Conservation (phyloP, 2,329 filamentous ascomycete genomes). For the Cladosporium cucumerinum region DNA sequence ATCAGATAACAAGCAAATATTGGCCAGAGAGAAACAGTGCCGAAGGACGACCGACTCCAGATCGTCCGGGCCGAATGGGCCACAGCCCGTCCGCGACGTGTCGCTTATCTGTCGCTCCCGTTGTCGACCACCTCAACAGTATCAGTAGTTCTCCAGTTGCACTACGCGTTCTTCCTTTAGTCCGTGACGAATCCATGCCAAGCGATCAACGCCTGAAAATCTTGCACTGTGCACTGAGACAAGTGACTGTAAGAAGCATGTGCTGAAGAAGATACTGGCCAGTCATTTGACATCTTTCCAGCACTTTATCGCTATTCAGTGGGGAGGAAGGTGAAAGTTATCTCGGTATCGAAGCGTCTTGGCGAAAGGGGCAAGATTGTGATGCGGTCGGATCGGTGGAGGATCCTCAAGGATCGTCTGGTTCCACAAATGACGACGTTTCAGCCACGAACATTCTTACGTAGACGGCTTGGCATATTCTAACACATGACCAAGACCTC, state of each 20-base stretch:
- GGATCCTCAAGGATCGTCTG: neutral
- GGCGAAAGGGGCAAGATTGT: neutral
- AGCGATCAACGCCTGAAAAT: neutral
- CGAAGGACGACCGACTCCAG: slow-evolving; percentile 9
- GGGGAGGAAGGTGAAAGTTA: neutral
- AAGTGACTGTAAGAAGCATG: neutral
- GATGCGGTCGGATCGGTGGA: neutral
- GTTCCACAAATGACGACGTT: neutral
- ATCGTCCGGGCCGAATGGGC: slow-evolving; percentile 12
- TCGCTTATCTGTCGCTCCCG: neutral
- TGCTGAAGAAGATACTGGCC: neutral
- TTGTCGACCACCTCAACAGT: slow-evolving; percentile 7
- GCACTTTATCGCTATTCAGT: neutral
- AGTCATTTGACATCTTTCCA: too few relatives aligned
- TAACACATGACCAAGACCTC: neutral
- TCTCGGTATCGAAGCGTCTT: neutral
- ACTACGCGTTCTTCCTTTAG: neutral
- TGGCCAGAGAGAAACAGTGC: slow-evolving; percentile 1
- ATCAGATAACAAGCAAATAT: neutral
- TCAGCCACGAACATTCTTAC: neutral
- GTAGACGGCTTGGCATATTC: neutral
- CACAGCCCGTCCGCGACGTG: neutral
- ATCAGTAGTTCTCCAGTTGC: neutral
- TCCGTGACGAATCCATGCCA: neutral
- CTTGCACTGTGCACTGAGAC: neutral